Base-by-base conservation (phyloP, 169 alveolate species). In the Sarcocystis neurona region DNA sequence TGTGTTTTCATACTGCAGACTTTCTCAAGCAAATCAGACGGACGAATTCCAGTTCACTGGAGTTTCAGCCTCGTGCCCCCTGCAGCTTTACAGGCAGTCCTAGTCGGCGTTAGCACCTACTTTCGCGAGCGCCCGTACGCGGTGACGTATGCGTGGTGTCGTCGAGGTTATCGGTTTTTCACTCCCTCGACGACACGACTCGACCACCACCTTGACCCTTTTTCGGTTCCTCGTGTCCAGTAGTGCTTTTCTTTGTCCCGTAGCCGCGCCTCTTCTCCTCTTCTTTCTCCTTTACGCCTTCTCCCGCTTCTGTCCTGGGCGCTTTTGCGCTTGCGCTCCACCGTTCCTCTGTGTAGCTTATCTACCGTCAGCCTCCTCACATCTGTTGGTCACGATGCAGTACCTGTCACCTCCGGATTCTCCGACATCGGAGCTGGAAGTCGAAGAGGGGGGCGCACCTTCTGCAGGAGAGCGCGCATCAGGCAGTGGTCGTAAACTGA, bases 331-430 rank as follows among this genome's bases (percentile, higher is more conserved):
- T 23, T 12, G 30, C 12, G 30, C 23, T 53, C 30, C 66, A 23
- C n/a, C n/a, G n/a, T n/a, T n/a, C n/a, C n/a, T n/a, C n/a, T 53
- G 66, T 15, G 12, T 23, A 12, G 66, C 66, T 15, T 53, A 23
- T 23, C 30, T 53, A 23, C 66, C 66, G 30, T 53, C 66, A 23
- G 12, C 66, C 12, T 53, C 66, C 66, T 23, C 23, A 15, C 66
- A 53, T 53, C 66, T 53, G 12, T 53, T 53, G 23, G 66, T 23
- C 66, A 12, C 23, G 12, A 72, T 72, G 82, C 82, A 56, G 1
- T 72, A 39, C 53, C 32, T 72, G 82, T 72, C 82, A 4, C 82
- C 82, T 0, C 82, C 82, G 1, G 82, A 72, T 39, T 72, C 82
- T n/a, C 82, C 79, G 6, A 32, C 82, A 23, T 37, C 82, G 58